These are phyloP conservation scores for Umbelopsis sp. DNA, from an alignment of 192 early-diverging fungal species.

Conservation along the genomic window DNA sequence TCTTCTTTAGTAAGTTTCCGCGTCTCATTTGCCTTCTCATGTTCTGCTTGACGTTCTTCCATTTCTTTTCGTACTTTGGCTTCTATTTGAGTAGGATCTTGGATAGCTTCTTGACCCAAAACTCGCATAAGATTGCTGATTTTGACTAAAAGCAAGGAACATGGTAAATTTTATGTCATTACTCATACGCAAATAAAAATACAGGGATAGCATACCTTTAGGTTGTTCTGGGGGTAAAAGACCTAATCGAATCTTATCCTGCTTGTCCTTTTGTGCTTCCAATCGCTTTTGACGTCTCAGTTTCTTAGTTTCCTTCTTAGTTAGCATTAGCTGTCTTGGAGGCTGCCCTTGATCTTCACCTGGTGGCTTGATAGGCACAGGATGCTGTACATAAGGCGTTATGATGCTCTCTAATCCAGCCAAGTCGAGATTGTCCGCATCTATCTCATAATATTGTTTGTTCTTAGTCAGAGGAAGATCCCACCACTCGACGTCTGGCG, in stretches of 20 bases:
- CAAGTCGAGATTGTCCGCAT: conserved; percentile 42
- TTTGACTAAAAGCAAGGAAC: conserved; percentile 54
- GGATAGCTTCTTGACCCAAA: conserved; percentile 91
- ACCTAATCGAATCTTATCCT: conserved; percentile 93
- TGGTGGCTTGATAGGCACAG: conserved; percentile 80
- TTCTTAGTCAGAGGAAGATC: conserved; percentile 81
- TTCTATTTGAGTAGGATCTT: conserved; percentile 94
- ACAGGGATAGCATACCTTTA: conserved; percentile 48
- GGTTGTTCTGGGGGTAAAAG: conserved; percentile 90
- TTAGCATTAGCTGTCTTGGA: conserved; percentile 75
- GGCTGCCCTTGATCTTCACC: conserved; percentile 60
- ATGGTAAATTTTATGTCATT: not conserved
- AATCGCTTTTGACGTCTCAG: conserved; percentile 83
- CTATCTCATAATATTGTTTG: conserved; percentile 69
- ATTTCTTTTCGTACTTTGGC: conserved; percentile 89
- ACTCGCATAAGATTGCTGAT: conserved; percentile 95
- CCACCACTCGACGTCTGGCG: conserved; percentile 96
- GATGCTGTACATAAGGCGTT: conserved; percentile 83
- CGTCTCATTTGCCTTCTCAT: conserved; percentile 82
- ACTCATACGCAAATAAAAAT: not conserved
- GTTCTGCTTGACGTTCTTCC: conserved; percentile 73
- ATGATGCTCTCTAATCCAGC: conserved; percentile 57
- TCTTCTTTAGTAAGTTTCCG: conserved; percentile 90
- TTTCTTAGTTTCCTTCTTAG: conserved; percentile 90
- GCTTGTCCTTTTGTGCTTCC: conserved; percentile 90